Base-by-base conservation (phyloP, 164 flowering plant genomes). In the Aristolochia fimbriata region DNA sequence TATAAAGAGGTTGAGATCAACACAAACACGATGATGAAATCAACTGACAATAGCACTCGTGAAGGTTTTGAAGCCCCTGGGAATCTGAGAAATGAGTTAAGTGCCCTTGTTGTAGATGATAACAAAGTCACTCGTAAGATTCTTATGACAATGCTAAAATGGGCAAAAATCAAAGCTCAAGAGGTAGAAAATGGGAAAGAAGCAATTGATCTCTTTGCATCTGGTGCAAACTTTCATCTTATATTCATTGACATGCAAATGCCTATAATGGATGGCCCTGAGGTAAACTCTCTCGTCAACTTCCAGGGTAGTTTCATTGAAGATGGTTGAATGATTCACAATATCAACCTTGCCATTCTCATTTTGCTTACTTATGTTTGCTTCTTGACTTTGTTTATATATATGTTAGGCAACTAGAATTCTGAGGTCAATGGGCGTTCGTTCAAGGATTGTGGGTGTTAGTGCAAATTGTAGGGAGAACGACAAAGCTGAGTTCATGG, bases 231-330 rank as follows among this genome's bases (percentile, higher is more conserved):
- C 15, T 51, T 20, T 51, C 24, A 51, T 51, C 7, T 51, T 6
- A 51, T 51, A 22, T 51, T 51, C 55, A 51, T 51, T n/a, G 55
- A 51, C 19, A 51, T 20, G 13, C 23, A 51, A 15, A 51, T 51
- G 55, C 55, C 55, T 51, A 13, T 19, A 22, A 51, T 51, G 23
- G 13, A 22, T 51, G 55, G 55, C 7, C 55, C 55, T 3, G 15
- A 51, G 55, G 55, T 51, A 1, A 5, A 14, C 24, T 51, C 19
- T 25, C 55, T 19, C 23, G 2, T 27, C 30, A 2, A 27, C 30
- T 27, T 27, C 30, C 30, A 5, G 3, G 2, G 5, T 5, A 27
- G 5, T 5, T 27, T 27, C 5, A 2, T 27, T 27, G 2, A 27
- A 27, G 30, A 27, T 2, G 2, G 30, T 27, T 27, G 30, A 27